These are phyloP conservation scores for Microbotryum silenes-acaulis DNA, from an alignment of 1,284 basidiomycete genomes.

Conservation along the genomic window DNA sequence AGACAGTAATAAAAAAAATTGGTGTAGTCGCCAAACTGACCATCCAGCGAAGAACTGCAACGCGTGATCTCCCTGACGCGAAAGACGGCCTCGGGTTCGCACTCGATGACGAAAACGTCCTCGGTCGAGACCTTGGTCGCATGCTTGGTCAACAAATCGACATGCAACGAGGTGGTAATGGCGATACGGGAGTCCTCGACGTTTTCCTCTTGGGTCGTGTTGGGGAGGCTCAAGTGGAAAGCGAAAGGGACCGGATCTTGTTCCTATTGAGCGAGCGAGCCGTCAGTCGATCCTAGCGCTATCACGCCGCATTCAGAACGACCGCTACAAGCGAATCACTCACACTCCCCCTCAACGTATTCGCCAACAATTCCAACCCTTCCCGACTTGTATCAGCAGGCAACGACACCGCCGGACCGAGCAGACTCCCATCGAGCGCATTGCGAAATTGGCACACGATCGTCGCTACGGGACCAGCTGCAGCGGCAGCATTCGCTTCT, in stretches of 20 bases:
- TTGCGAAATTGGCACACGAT: constrained; percentile 85
- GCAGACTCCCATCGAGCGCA: constrained; percentile 66
- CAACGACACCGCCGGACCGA: constrained; percentile 78
- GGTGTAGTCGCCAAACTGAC: constrained; percentile 42
- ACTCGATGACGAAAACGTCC: constrained; percentile 76
- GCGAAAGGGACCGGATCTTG: constrained; percentile 84
- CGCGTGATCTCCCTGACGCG: constrained; percentile 85
- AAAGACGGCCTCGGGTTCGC: constrained; percentile 93
- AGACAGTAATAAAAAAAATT: constrained; percentile 5
- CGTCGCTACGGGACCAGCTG: constrained; percentile 52
- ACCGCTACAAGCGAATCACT: constrained; percentile 31
- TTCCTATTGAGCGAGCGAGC: constrained; percentile 44
- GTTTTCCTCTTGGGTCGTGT: constrained; percentile 1
- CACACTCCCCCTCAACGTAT: constrained; percentile 68
- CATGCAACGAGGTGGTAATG: constrained; percentile 67
- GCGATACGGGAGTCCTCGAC: constrained; percentile 55
- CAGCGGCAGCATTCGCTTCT: not conserved
- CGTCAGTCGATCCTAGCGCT: constrained; percentile 12
- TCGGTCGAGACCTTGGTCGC: constrained; percentile 60
- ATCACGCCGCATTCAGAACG: not conserved
- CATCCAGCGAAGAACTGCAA: constrained; percentile 84
- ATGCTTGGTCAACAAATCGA: constrained; percentile 56
- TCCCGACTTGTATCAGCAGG: constrained; percentile 80
- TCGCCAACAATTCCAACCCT: constrained; percentile 73
- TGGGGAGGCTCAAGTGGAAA: constrained; percentile 65